Base-by-base conservation (phyloP, 495 filamentous ascomycete species). In the Penicillium pancosmium region DNA sequence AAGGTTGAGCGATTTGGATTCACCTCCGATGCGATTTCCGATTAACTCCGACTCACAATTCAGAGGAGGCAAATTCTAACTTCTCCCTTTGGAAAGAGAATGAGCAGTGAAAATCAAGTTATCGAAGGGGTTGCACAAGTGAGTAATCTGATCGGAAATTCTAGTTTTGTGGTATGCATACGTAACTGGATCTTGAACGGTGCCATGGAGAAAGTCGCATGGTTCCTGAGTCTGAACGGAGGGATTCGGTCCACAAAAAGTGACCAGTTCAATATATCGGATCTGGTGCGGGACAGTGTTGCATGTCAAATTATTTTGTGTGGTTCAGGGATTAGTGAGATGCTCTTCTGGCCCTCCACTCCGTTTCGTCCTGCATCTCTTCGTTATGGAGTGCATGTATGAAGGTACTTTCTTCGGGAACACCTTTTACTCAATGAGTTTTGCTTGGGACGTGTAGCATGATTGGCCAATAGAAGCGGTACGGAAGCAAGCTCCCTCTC, bases 241-340 rank as follows among this genome's bases (percentile, higher is more conserved):
- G 41, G 41, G 41, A 18, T 18, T 44, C n/a, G 8, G 16, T 44
- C 41, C 41, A 44, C 41, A 16, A 5, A 19, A 16, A 16, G 41
- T 15, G 41, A 44, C 16, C 12, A 9, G 44, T 36, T 58, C 51
- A 60, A 64, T 50, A 56, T 53, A 62, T 65, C 55, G 59, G 43
- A 54, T 62, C 46, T 57, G 40, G 59, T 52, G 48, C 59, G 63
- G 54, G 36, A 52, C 51, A 47, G 21, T 47, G 21, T 34, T 27
- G 36, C 54, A 53, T 60, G 44, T 49, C 50, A 47, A 56, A 35
- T 60, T 7, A 13, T 46, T 46, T 46, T 46, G 43, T 21, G 18
- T 46, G 43, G 5, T 9, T 13, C 15, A 5, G 12, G 15, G n/a
- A 12, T n/a, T 38, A 38, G 11, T n/a, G 36, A n/a, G 15, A 38